Percentiles rank a stretch among this genome's conserved stretches.
Evolutionary conservation across 2,329 filamentous ascomycete genomes (phyloP).

Genomic region (Arthrobotrys iridis): DNA sequence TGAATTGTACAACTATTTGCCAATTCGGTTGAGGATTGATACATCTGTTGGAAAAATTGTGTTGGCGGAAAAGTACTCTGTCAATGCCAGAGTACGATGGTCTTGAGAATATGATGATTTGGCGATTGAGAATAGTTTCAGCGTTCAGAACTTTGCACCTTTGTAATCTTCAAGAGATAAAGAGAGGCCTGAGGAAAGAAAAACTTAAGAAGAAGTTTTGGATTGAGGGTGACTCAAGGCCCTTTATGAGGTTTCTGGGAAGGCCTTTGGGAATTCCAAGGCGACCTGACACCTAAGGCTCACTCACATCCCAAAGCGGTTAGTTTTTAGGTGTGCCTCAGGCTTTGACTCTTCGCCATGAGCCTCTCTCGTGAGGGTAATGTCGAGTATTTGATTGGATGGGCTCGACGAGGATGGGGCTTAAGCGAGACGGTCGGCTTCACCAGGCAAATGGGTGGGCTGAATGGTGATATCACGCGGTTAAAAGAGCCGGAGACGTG

Average conservation of each 20-base stretch:
- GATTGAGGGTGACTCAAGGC: conserved; percentile 32
- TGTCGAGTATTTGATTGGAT: conserved; percentile 18
- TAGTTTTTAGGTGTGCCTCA: conserved; percentile 45
- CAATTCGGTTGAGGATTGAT: neutral
- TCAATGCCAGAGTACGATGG: neutral
- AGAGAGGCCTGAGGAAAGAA: neutral
- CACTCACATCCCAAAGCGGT: conserved; percentile 7
- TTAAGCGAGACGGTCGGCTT: conserved; percentile 24
- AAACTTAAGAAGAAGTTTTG: neutral
- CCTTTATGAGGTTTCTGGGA: conserved; percentile 27
- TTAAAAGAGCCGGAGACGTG: too few species aligned
- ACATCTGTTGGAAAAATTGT: neutral
- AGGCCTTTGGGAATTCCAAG: conserved; percentile 4
- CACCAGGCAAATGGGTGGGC: neutral
- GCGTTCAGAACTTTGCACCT: conserved; percentile 14
- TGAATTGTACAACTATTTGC: neutral
- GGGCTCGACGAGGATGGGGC: neutral
- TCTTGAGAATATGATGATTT: neutral
- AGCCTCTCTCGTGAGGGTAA: conserved; percentile 4
- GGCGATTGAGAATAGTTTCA: neutral
- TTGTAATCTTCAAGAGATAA: neutral
- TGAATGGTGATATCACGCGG: conserved; percentile 11
- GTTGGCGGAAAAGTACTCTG: neutral
- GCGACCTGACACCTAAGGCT: conserved; percentile 41
- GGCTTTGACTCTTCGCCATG: conserved; percentile 41